Conservation (phyloP, 306 rosid species). For the Rosa rugosa region DNA sequence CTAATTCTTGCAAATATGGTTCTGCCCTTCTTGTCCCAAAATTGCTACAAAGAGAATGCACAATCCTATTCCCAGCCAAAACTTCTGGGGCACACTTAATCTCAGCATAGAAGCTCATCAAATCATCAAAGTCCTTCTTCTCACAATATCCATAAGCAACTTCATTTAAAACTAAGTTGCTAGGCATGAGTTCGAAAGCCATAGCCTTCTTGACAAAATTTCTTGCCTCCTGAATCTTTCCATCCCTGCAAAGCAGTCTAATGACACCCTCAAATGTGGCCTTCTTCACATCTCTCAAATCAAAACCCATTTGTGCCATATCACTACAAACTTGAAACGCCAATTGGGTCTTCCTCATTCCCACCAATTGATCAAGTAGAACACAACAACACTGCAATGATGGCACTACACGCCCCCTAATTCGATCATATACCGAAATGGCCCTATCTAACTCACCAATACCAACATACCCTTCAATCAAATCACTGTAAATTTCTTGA, state of each 20-base stretch:
- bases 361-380: conserved; percentile 52
- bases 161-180: conserved; percentile 51
- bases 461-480: conserved; percentile 54
- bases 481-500: conserved; percentile 37
- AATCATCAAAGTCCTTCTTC: conserved; percentile 76
- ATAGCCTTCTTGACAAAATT: conserved; percentile 61
- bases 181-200: conserved; percentile 41
- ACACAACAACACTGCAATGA: conserved; percentile 40
- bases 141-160: conserved; percentile 81
- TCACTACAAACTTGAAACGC: conserved; percentile 49
- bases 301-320: conserved; percentile 44
- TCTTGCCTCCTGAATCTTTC: conserved; percentile 72
- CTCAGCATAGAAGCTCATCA: conserved; percentile 69
- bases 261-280: conserved; percentile 51
- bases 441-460: conserved; percentile 57
- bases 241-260: conserved; percentile 58
- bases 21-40: conserved; percentile 60
- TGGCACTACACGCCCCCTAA: conserved; percentile 45
- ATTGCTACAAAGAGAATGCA: conserved; percentile 52
- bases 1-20: conserved; percentile 51
- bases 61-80: conserved; percentile 59
- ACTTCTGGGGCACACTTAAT: conserved; percentile 52
- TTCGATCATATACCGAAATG: conserved; percentile 40
- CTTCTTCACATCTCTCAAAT: conserved; percentile 43
- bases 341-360: conserved; percentile 39